These are phyloP conservation scores for Podila clonocystis DNA, from an alignment of 192 early-diverging fungal species.

Conservation along the genomic window DNA sequence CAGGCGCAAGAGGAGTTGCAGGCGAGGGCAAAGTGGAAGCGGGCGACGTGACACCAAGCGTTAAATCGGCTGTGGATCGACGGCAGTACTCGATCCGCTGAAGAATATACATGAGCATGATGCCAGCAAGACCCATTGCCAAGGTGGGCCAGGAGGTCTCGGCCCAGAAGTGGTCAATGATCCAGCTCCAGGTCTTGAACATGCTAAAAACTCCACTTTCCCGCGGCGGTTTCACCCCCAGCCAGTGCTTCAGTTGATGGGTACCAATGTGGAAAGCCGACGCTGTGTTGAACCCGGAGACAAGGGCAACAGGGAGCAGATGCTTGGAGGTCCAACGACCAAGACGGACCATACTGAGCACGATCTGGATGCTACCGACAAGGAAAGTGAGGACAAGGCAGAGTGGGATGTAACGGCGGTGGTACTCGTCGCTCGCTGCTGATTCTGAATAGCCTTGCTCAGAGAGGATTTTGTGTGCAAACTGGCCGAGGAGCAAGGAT, in stretches of 20 bases:
- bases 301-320: slow-evolving; percentile 32
- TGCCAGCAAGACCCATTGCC: slow-evolving; percentile 36
- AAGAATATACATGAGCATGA: slow-evolving; percentile 41
- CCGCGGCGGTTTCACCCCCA: slow-evolving; percentile 35
- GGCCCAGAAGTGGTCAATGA: slow-evolving; percentile 34
- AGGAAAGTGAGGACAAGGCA: slow-evolving; percentile 43
- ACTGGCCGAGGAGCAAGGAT: slow-evolving; percentile 49
- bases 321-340: slow-evolving; percentile 44
- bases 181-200: slow-evolving; percentile 45
- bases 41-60: not conserved
- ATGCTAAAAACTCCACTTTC: slow-evolving; percentile 42
- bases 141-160: slow-evolving; percentile 33
- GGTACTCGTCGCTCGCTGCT: slow-evolving; percentile 23
- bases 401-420: slow-evolving; percentile 30
- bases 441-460: slow-evolving; percentile 23
- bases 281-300: slow-evolving; percentile 52
- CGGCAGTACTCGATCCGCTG: slow-evolving; percentile 34
- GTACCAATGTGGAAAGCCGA: slow-evolving; percentile 52
- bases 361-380: slow-evolving; percentile 41
- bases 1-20: not conserved
- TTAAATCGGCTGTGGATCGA: slow-evolving; percentile 4
- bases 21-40: not conserved
- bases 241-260: slow-evolving; percentile 35
- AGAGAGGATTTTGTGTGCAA: slow-evolving; percentile 33
- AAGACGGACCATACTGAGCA: slow-evolving; percentile 46